phyloP scores from a whole-genome alignment of 2,329 filamentous ascomycete genomes.

The Apiospora phragmitis region DNA sequence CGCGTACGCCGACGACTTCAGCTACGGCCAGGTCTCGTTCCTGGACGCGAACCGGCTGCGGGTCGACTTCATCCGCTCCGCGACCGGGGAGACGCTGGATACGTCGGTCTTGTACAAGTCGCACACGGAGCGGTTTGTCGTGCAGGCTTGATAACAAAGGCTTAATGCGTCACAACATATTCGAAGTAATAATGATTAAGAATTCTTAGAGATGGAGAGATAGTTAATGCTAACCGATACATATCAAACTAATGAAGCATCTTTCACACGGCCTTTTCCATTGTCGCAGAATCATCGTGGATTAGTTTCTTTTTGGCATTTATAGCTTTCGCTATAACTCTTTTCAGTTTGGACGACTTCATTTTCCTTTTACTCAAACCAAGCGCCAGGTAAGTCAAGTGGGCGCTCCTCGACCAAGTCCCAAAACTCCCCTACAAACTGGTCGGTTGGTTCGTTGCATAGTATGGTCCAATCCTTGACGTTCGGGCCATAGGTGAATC shows the following conservation, averaged over 20 bases:
- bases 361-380: not conserved
- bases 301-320: not conserved
- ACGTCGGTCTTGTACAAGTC: constrained; percentile 48
- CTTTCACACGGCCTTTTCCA: not conserved
- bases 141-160: constrained; percentile 32
- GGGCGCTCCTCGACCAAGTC: not conserved
- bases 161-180: not conserved
- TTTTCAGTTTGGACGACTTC: too few relatives aligned
- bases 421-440: not conserved
- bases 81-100: constrained; percentile 50
- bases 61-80: constrained; percentile 51
- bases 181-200: not conserved
- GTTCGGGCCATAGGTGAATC: not conserved
- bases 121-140: constrained; percentile 46
- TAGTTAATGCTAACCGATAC: not conserved
- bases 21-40: constrained; percentile 50
- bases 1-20: constrained; percentile 52
- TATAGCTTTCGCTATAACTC: too few relatives aligned
- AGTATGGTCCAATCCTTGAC: not conserved
- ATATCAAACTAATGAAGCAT: not conserved
- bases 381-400: not conserved
- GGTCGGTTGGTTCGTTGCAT: not conserved
- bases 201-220: not conserved
- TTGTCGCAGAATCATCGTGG: not conserved
- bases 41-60: constrained; percentile 44